These are phyloP conservation scores for Fusarium napiforme DNA, from an alignment of 2,329 filamentous ascomycete genomes.

Conservation along the genomic window DNA sequence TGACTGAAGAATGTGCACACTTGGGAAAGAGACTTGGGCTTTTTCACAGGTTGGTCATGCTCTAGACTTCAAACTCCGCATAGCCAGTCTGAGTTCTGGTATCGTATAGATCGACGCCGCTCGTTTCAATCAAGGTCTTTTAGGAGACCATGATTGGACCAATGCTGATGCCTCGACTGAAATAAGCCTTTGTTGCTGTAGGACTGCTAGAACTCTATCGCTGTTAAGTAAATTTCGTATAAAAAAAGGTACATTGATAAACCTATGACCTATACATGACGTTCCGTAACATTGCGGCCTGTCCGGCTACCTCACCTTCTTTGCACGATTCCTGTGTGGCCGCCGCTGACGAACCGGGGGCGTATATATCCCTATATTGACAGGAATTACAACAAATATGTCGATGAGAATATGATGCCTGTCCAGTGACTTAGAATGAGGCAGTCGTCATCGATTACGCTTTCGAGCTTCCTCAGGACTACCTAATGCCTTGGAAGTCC, in stretches of 20 bases:
- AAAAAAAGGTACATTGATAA: neutral
- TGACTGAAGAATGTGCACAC: conserved; percentile 19
- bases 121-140: neutral
- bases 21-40: conserved; percentile 22
- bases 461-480: conserved; percentile 20
- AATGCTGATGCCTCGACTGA: neutral
- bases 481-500: conserved; percentile 30
- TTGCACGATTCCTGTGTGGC: neutral
- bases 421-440: neutral
- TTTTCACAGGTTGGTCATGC: conserved; percentile 11
- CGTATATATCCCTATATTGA: neutral
- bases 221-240: neutral
- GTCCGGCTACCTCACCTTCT: neutral
- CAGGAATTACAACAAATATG: neutral
- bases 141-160: neutral
- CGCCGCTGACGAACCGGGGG: neutral
- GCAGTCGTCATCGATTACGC: neutral
- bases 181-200: neutral
- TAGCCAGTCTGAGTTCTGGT: neutral
- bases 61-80: neutral
- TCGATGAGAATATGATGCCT: neutral
- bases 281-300: neutral
- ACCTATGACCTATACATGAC: neutral
- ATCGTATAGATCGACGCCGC: neutral
- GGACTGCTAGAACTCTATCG: neutral